Evolutionary conservation across 2,329 filamentous ascomycete species (phyloP).

Genomic region (Cladophialophora yegresii): DNA sequence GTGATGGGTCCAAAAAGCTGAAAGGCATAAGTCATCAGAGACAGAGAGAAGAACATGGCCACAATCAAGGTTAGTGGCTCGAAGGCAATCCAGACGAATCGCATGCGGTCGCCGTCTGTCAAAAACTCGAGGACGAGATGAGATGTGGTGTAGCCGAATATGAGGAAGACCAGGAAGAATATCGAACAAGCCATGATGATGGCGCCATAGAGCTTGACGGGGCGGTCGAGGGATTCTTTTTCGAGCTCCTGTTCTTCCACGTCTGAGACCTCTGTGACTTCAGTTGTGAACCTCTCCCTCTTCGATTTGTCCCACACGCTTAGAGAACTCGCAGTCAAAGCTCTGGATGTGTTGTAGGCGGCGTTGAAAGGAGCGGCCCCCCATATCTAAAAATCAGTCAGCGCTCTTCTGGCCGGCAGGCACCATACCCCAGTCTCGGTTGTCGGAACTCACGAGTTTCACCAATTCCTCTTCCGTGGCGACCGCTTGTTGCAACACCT

Average conservation of each 20-base stretch:
- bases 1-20: slow-evolving; percentile 56
- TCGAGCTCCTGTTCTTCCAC: slow-evolving; percentile 29
- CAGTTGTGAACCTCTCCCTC: slow-evolving; percentile 22
- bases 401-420: slow-evolving; percentile 26
- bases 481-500: slow-evolving; percentile 46
- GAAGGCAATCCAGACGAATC: slow-evolving; percentile 57
- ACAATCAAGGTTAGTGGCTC: slow-evolving; percentile 25
- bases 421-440: slow-evolving; percentile 24
- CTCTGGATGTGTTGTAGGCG: slow-evolving; percentile 24
- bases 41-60: slow-evolving; percentile 31
- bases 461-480: slow-evolving; percentile 29
- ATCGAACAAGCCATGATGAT: slow-evolving; percentile 67
- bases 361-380: slow-evolving; percentile 19
- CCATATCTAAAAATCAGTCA: slow-evolving; percentile 27
- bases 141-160: slow-evolving; percentile 69
- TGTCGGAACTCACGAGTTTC: slow-evolving; percentile 26
- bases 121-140: slow-evolving; percentile 68
- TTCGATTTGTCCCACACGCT: slow-evolving; percentile 27
- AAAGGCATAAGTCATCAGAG: slow-evolving; percentile 42
- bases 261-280: slow-evolving; percentile 26
- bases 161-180: slow-evolving; percentile 64
- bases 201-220: slow-evolving; percentile 26
- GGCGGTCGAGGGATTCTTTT: slow-evolving; percentile 29
- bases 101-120: slow-evolving; percentile 63
- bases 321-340: slow-evolving; percentile 28